Evolutionary conservation across 1,139 yeast genomes (phyloP), one percentile per base, ranked within the genome.

Genomic region (Lodderomyces beijingensis): DNA sequence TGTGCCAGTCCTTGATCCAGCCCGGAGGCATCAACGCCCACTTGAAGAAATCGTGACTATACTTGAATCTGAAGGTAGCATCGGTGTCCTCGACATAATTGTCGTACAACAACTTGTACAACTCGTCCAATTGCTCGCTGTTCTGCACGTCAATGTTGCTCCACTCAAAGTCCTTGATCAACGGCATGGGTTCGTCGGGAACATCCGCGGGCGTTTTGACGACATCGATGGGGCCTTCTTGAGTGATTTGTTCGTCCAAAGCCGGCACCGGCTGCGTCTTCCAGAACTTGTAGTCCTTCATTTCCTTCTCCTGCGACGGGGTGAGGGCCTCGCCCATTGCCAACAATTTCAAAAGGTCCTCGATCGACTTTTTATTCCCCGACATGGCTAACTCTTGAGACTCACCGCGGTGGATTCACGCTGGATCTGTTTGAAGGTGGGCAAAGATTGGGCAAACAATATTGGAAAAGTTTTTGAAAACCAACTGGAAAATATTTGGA

Each of bases 11-110:
- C 38, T 70, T 66, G 33, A 70, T 68, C 86, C 93, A 91, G 10
- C 97, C 97, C 0, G 98, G 98, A 6, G 96, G 87, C 47, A 84
- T 82, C 47, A 91, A 65, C 1, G 96, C 95, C 98, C 98, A 91
- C 48, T 79, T 74, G 53, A 93, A 75, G 50, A 91, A 91, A 31
- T 78, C 81, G 26, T 79, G 78, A 1, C 91, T 74, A 59, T 91
- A 91, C 48, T 86, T 85, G 67, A 91, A 91, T 49, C 99, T 71
- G 63, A 93, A 88, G 1, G 88, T 77, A 21, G 94, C 91, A 51
- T 88, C 96, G 36, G 79, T 79, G 55, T 91, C 98, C 57, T 91
- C 99, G 19, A 93, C 95, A 51, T 91, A 91, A 59, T 91, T 86
- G 39, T 84, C 91, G 56, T 87, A 84, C 38, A 91, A 68, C 36